These are phyloP conservation scores for Orobanche coerulescens DNA, from an alignment of 257 asterid genomes.

Conservation along the genomic window DNA sequence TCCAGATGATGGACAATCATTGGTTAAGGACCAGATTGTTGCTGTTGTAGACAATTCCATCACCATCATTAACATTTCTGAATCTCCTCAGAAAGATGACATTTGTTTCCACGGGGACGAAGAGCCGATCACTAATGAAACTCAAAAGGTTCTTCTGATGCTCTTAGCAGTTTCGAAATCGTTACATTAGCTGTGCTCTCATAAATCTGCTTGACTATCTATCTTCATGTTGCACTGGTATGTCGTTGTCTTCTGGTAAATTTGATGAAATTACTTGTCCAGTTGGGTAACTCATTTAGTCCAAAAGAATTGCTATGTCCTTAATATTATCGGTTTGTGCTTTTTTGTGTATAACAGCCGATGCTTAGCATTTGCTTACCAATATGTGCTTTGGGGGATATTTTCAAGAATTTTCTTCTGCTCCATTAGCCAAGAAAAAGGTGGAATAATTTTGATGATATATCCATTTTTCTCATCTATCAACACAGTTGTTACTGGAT, in stretches of 20 bases:
- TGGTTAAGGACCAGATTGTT: constrained; percentile 23
- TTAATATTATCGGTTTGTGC: no score
- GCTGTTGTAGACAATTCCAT: constrained; percentile 21
- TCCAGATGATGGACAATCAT: constrained; percentile 22
- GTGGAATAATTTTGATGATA: no score
- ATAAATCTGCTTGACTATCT: constrained; percentile 13
- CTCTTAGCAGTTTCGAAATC: constrained; percentile 17
- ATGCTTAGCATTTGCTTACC: no score
- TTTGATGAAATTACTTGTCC: constrained; percentile 2
- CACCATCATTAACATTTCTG: constrained; percentile 24
- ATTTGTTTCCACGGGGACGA: constrained; percentile 18
- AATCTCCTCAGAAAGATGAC: constrained; percentile 25
- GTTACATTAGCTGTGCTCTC: no score
- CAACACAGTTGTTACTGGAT: constrained; percentile 15
- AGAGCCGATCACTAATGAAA: constrained; percentile 27
- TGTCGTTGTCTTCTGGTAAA: constrained; percentile 2
- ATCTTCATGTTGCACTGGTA: neutral
- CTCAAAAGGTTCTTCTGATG: constrained; percentile 38
- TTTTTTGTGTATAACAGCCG: no score
- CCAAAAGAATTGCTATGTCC: constrained; percentile 8
- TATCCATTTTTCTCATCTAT: no score
- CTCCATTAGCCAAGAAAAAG: no score
- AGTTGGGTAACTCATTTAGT: constrained; percentile 15
- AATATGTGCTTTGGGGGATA: no score
- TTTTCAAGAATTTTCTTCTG: no score